These are phyloP conservation scores for Colletotrichum somersetense DNA, from an alignment of 2,329 filamentous ascomycete species.

Conservation along the genomic window DNA sequence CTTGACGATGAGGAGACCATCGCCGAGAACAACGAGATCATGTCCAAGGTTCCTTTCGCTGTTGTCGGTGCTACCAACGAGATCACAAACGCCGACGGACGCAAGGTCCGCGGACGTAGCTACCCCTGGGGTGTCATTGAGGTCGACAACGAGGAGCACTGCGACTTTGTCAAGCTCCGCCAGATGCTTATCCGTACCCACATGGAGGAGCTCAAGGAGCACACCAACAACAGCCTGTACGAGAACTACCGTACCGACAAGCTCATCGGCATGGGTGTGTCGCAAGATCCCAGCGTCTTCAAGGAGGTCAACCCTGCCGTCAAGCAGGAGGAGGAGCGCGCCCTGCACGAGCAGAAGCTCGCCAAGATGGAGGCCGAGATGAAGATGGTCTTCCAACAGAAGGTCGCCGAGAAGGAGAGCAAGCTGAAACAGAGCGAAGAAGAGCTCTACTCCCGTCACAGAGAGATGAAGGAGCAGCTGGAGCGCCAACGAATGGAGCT, in stretches of 20 bases:
- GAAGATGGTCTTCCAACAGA: constrained; percentile 99
- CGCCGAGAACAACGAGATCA: constrained; percentile 99
- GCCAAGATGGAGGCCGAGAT: constrained; percentile 99
- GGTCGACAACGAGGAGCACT: constrained; percentile 99
- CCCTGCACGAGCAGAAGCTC: constrained; percentile 98
- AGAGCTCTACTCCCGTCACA: constrained; percentile 96
- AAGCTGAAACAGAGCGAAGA: constrained; percentile 99
- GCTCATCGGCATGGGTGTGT: constrained; percentile 97
- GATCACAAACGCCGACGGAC: constrained; percentile 90
- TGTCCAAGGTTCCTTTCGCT: constrained; percentile 99
- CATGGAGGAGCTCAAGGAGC: constrained; percentile 99
- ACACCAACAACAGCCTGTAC: constrained; percentile 98
- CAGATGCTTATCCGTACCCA: constrained; percentile 99
- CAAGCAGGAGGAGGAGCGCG: constrained; percentile 99
- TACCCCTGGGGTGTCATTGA: constrained; percentile 99
- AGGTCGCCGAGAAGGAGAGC: constrained; percentile 99
- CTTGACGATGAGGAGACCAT: constrained; percentile 99
- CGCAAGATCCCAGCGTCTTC: constrained; percentile 98
- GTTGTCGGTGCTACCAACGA: constrained; percentile 97
- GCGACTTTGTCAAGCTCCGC: constrained; percentile 99
- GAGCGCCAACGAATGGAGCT: constrained; percentile 94
- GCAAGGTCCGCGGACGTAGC: constrained; percentile 93
- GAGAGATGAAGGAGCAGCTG: constrained; percentile 99
- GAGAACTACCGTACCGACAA: constrained; percentile 99
- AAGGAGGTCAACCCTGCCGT: constrained; percentile 99